Base-by-base conservation (phyloP, 257 asterid species). In the Solanum neorickii region DNA sequence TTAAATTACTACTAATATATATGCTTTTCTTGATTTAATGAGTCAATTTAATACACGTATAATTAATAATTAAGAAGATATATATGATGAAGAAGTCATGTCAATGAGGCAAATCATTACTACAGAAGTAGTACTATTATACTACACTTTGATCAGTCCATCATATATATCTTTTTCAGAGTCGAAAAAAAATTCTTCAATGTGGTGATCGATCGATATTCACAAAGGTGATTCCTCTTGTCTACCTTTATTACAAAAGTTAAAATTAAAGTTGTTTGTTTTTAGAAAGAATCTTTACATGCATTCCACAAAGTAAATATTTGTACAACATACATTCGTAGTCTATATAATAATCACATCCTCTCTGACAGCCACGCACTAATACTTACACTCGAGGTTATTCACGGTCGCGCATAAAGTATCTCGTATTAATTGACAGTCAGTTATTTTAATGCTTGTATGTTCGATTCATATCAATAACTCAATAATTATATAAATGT, bases 191-290 rank as follows among this genome's bases (percentile, higher is more conserved):
- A 82, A 20, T 18, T 49, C 27, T 21, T 49, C 20, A 29, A 47
- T 18, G 85, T 82, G 42, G 20, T 49, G 68, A 74, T 72, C 27
- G 42, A 78, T 78, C 46, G 46, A 27, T 78, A 41, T 60, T 78
- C 69, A 49, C 69, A 82, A 85, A 85, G 87, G 31, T 39, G 87
- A 85, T 69, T 85, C 87, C 69, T 46, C 68, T 47, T 68, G 82
- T 70, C 87, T 21, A 85, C 69, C 85, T 47, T 82, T 82, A 49
- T 18, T 47, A 47, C 7, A 16, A 80, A 80, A 47, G 52, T 74
- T 37, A 37, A 29, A 49, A 11, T 29, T 52, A 18, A 82, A 82
- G 85, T 18, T 18, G 85, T 21, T 82, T 47, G 69, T 47, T 82
- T 80, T 80, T 18, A 29, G 31, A 29, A 29, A 80, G 44, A 80